phyloP scores from a whole-genome alignment of 441 rosid species.

The Gossypium davidsonii region DNA sequence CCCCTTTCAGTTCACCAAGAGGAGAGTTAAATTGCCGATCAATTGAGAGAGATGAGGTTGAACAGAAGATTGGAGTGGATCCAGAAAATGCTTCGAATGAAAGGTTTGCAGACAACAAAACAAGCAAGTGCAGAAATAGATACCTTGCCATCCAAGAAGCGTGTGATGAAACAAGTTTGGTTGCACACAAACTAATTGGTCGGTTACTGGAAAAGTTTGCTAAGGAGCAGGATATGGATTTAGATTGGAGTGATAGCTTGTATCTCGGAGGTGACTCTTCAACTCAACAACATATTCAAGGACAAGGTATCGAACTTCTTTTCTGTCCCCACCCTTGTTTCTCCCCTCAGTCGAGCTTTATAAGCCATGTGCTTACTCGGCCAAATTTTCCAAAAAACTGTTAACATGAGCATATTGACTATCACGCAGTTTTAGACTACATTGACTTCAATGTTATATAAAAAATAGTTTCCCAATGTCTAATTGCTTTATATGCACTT shows the following conservation, averaged over 20 bases:
- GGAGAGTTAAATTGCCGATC: neutral
- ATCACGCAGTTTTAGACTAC: neutral
- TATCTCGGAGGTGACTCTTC: conserved; percentile 44
- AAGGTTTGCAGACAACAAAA: conserved; percentile 18
- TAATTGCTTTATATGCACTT: neutral
- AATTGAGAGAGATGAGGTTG: conserved; percentile 26
- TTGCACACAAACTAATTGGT: conserved; percentile 66
- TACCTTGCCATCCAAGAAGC: conserved; percentile 69
- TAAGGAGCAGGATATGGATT: conserved; percentile 34
- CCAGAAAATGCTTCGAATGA: conserved; percentile 24
- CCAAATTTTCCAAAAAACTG: neutral
- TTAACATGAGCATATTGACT: neutral
- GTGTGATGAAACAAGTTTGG: conserved; percentile 62
- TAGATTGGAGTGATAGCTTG: conserved; percentile 29
- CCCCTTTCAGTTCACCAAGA: neutral
- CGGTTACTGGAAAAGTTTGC: conserved; percentile 48
- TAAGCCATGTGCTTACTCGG: neutral
- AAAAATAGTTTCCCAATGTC: neutral
- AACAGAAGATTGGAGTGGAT: conserved; percentile 20
- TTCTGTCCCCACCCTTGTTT: neutral
- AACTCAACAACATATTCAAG: conserved; percentile 33
- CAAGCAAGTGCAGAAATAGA: conserved; percentile 28
- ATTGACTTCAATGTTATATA: neutral
- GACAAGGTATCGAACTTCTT: conserved; percentile 37
- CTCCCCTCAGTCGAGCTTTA: neutral